Base-by-base conservation (phyloP, 345 rosid genomes). In the Citrus maxima region DNA sequence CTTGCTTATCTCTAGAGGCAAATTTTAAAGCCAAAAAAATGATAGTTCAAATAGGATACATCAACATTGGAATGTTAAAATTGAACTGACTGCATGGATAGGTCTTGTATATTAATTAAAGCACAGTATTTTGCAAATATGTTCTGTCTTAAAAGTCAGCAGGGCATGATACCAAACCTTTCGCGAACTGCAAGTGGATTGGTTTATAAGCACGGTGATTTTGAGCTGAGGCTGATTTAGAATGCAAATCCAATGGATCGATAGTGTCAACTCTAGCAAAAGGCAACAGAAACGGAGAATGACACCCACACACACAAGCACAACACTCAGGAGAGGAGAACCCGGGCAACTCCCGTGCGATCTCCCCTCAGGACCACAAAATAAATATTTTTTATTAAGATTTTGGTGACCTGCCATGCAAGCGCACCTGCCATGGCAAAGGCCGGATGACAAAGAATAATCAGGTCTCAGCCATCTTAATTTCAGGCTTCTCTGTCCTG, bases 371-470 rank as follows among this genome's bases (percentile, higher is more conserved):
- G 64, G 61, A 81, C 86, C 86, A 81, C 78, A 84, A 84, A 46
- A 46, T 12, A 46, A 12, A 46, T 35, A 21, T 37, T 19, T 62
- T 92, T 90, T 88, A 85, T 90, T 87, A 84, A 78, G 80, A 64
- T 82, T 24, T 5, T 89, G 87, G 71, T 83, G 94, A 90, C 95
- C 97, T 82, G 95, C 97, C 97, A 89, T 86, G 89, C 97, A 88
- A 92, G 97, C 97, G 92, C 97, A 92, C 97, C 97, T 86, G 91
- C 46, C 92, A 89, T 90, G 92, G 93, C 97, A 92, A 92, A 92
- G 95, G 93, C 79, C 94, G 80, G 87, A 88, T 82, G 89, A 88
- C 92, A 87, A 84, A 89, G 88, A 89, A 82, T 78, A 58, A 69
- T 73, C 82, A 83, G 86, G 84, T 82, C 89, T 88, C 79, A 70